A percentile compares a stretch with the other conserved stretches of the same genome.
Evolutionary conservation across 306 rosid genomes (phyloP).

Genomic region (Fagus sylvatica): DNA sequence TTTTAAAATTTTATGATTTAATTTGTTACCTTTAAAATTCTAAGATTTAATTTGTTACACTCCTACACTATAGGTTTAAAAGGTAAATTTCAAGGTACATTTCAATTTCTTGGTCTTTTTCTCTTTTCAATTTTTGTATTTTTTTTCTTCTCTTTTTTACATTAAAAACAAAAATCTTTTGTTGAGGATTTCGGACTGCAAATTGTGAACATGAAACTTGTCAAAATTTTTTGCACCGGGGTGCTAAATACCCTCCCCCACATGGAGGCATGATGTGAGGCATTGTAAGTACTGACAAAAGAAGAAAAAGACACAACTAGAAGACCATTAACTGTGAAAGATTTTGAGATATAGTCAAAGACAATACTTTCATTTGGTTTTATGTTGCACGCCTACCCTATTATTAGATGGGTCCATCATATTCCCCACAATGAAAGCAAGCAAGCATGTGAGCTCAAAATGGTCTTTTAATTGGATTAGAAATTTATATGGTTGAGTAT

Average conservation of each 20-base stretch:
- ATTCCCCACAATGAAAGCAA: background rate
- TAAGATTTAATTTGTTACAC: no score
- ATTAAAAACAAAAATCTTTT: no score
- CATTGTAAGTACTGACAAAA: constrained; percentile 1
- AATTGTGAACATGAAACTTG: no score
- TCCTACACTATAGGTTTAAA: no score
- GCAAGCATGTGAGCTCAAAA: background rate
- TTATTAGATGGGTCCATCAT: constrained; percentile 25
- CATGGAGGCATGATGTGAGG: constrained; percentile 26
- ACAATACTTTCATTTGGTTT: constrained; percentile 14
- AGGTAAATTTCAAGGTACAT: no score
- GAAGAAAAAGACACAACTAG: background rate
- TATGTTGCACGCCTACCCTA: constrained; percentile 34
- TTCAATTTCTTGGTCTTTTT: no score
- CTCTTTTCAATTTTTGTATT: no score
- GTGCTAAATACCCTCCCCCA: background rate
- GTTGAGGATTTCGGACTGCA: no score
- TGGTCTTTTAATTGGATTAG: background rate
- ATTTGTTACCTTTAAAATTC: no score
- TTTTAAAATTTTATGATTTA: no score
- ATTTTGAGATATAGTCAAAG: constrained; percentile 6
- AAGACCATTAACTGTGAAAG: background rate
- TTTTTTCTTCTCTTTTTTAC: no score
- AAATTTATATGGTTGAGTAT: background rate
- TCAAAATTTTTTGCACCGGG: background rate